These are phyloP conservation scores for Neltuma alba DNA, from an alignment of 306 rosid species.

Conservation along the genomic window DNA sequence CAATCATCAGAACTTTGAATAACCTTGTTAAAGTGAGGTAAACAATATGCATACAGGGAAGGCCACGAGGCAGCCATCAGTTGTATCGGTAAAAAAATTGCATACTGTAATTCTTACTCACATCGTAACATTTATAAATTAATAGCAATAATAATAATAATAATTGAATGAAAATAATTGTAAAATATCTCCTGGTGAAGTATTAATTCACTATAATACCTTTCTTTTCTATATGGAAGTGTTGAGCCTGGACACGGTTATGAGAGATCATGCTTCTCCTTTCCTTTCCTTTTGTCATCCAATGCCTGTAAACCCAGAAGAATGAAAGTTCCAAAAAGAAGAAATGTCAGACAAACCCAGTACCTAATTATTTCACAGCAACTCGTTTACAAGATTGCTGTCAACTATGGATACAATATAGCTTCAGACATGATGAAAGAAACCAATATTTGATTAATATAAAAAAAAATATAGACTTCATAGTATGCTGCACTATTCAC, in stretches of 20 bases:
- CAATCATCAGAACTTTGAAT: background rate
- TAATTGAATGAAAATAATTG: constrained; percentile 21
- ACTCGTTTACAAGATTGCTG: background rate
- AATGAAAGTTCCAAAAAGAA: constrained; percentile 27
- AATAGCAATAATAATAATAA: constrained; percentile 8
- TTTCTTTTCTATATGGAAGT: constrained; percentile 14
- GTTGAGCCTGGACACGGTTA: background rate
- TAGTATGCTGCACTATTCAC: background rate
- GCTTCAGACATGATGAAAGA: background rate
- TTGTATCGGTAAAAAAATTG: background rate
- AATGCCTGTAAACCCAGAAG: constrained; percentile 40
- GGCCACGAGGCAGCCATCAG: background rate
- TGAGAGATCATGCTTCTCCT: constrained; percentile 45
- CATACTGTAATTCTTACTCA: constrained; percentile 4
- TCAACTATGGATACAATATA: background rate
- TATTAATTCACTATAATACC: background rate
- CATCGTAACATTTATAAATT: background rate
- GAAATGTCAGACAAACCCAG: constrained; percentile 23
- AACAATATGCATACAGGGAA: background rate
- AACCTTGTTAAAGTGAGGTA: background rate
- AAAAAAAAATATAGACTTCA: background rate
- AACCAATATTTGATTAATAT: background rate
- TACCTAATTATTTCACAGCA: constrained; percentile 11
- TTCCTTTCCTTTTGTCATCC: constrained; percentile 59
- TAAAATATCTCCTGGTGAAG: background rate